Conservation (phyloP, 768 basidiomycete genomes). For the Phaeotremella fagi region DNA sequence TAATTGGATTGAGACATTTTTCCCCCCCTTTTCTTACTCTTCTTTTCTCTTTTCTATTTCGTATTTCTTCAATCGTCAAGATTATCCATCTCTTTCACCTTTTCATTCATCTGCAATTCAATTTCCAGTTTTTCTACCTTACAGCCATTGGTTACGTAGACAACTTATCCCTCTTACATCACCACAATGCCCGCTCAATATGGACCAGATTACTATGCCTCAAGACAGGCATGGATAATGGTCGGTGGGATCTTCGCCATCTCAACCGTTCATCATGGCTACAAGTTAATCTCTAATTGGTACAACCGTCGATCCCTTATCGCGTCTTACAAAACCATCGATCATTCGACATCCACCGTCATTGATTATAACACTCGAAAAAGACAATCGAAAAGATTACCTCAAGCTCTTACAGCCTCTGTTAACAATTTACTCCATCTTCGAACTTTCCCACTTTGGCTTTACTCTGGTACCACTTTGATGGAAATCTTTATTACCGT, state of each 20-base stretch:
- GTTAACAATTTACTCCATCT: neutral
- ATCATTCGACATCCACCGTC: neutral
- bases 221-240: neutral
- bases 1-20: too few species aligned
- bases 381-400: neutral
- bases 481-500: neutral
- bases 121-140: neutral
- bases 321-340: neutral
- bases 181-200: neutral
- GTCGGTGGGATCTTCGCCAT: neutral
- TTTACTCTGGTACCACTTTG: neutral
- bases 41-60: too few species aligned
- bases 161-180: too few species aligned
- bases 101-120: neutral
- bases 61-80: too few species aligned
- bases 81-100: too few species aligned
- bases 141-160: neutral
- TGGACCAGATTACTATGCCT: slow-evolving; percentile 1
- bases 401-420: neutral
- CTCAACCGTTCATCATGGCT: neutral
- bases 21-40: too few species aligned
- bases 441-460: neutral
- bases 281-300: neutral
- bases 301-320: neutral
- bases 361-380: neutral